Base-by-base conservation (phyloP, 352 stramenopile species). In the Pythium sukuiense region DNA sequence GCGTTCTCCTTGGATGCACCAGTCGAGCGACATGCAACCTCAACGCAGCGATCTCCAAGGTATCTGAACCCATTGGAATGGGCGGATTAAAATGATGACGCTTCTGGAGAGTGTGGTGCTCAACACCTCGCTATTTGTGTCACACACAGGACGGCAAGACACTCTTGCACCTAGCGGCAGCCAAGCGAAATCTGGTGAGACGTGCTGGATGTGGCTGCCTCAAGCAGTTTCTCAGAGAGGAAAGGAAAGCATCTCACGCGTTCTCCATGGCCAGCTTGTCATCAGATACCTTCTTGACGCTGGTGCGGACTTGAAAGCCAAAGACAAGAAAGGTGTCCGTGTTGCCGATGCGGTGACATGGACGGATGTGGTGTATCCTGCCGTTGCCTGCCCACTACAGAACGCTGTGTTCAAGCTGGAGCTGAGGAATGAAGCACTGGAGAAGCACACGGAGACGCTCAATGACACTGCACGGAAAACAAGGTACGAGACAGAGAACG, bases 71-170 rank as follows among this genome's bases (percentile, higher is more conserved):
- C 52, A 61, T 35, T 33, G 30, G 16, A 6, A 24, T 26, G 18
- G 41, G 5, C 41, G 26, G 41, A 20, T 48, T 20, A 48, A 24
- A 24, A 48, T 29, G 45, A 52, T 52, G 45, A 56, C 24, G 41
- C 20, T 24, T 24, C 20, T 24, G 20, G 20, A 24, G 20, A 24
- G 20, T 58, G 35, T 43, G 65, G 30, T n/a, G 37, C 26, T 55
- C 46, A 33, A 33, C 41, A n/a, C 35, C 18, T 20, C 27, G 24
- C 27, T 18, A 49, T 27, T 55, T 46, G 43, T 29, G 18, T 43
- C 30, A 24, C 9, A 56, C 45, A 56, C 45, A 81, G 76, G 69
- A 80, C 55, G 71, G 74, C 12, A 69, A 71, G 50, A 80, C 73
- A 32, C 55, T 78, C 20, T 55, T 84, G 32, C 76, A 80, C 53